Evolutionary conservation across 208 protist genomes (phyloP), one percentile per base, ranked within the genome.

Genomic region (Jaenimonas drosophilae): DNA sequence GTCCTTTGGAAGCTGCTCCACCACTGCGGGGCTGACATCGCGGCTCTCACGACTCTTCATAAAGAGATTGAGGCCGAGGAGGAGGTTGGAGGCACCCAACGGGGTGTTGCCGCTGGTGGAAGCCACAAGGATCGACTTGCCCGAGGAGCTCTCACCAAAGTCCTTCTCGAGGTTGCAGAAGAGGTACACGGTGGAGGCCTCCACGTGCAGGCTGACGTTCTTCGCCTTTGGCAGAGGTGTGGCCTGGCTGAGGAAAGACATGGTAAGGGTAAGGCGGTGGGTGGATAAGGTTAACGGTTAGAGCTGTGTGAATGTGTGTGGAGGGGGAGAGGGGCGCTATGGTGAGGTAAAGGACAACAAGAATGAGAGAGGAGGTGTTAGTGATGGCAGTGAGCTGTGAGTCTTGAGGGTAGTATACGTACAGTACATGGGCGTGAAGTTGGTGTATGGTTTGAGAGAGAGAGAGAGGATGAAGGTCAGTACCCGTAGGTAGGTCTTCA

Each of bases 61-160:
- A 51, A 82, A 94, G 21, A 94, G 19, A 59, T 91, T 94, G 11
- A 94, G 56, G 2, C 76, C 78, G 0, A 94, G 23, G 43, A 76
- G 80, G 0, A 68, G 69, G 37, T 71, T 69, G 6, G 86, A 87
- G 33, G 59, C 62, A 2, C 86, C 86, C 23, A 91, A 49, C 3
- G 76, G 64, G 34, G 79, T 87, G 54, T 88, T 94, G 26, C 86
- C 86, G 31, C 73, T 57, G 21, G 73, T 76, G 33, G 48, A 73
- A 33, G 66, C 84, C 49, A 94, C 80, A 24, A 87, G 49, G 24
- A 75, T 32, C 25, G 66, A 75, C 52, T 86, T 94, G 26, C 76
- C 81, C 0, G 67, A 69, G 17, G 59, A 54, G 56, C 72, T 90
- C 20, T 27, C 20, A 5, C 79, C 81, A 40, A 69, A 77, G 31